A percentile compares a stretch with the other conserved stretches of the same genome.
phyloP scores from a whole-genome alignment of 495 filamentous ascomycete species.

The Penicillium cinerascens region DNA sequence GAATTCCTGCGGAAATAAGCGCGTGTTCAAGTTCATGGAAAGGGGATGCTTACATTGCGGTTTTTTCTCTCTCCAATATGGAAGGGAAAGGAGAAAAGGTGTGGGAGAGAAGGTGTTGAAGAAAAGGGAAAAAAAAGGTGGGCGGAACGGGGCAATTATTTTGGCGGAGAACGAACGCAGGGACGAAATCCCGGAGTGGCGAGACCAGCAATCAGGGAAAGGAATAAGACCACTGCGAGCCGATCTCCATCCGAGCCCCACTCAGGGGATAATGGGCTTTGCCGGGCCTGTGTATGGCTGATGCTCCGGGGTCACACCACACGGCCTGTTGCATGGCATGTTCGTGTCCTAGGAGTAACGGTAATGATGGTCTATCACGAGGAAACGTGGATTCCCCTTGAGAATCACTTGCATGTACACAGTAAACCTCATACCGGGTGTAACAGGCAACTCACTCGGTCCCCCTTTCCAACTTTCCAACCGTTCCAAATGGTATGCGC shows the following conservation, averaged over 20 bases:
- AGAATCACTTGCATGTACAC: too few species aligned
- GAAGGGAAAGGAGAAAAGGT: neutral
- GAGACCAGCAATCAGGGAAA: conserved; percentile 26
- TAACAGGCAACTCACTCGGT: neutral
- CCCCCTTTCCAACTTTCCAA: neutral
- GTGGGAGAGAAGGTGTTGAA: neutral
- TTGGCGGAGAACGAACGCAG: neutral
- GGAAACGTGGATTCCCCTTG: too few species aligned
- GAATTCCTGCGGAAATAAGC: conserved; percentile 45
- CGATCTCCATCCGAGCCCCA: conserved; percentile 31
- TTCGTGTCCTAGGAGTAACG: neutral
- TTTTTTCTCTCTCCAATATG: neutral
- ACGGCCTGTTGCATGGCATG: neutral
- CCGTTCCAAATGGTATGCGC: neutral
- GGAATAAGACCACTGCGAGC: conserved; percentile 39
- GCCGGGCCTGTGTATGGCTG: conserved; percentile 17
- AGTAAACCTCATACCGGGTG: too few species aligned
- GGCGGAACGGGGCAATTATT: neutral
- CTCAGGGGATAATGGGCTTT: conserved; percentile 16
- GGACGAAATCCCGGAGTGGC: conserved; percentile 38
- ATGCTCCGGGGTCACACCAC: conserved; percentile 7
- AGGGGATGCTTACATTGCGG: conserved; percentile 1
- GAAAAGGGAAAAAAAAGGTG: neutral
- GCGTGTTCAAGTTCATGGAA: neutral
- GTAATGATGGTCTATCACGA: too few species aligned